Base-by-base conservation (phyloP, 1,284 basidiomycete species). In the Neotropicomus parvogracilis region DNA sequence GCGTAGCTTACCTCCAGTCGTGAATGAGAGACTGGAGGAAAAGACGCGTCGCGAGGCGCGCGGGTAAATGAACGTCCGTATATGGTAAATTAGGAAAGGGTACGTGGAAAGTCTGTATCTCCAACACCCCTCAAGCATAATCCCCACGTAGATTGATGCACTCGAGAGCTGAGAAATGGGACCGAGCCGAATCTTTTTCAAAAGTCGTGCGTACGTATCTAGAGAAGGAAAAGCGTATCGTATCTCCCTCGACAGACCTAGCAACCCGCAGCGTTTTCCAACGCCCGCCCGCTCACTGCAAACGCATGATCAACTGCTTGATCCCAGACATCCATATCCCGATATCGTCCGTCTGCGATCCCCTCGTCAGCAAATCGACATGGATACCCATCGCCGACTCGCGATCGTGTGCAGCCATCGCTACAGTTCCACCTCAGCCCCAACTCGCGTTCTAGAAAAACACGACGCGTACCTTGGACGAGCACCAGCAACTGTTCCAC, bases 261-360 rank as follows among this genome's bases (percentile, higher is more conserved):
- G n/a, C n/a, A n/a, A n/a, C n/a, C n/a, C n/a, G n/a, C n/a, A n/a
- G n/a, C n/a, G n/a, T n/a, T n/a, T n/a, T n/a, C n/a, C n/a, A n/a
- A n/a, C n/a, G n/a, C n/a, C n/a, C n/a, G n/a, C n/a, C 28, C 14
- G 26, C 12, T n/a, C 38, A 10, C 42, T 48, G 81, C 60, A 88
- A 58, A 56, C 78, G 75, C 72, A 81, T 72, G 60, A 89, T 85
- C 58, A 93, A 69, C 67, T 91, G 88, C 69, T 92, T 93, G 48
- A 93, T 71, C 14, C 85, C 89, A 14, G 88, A 83, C 82, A 90
- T 91, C 91, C 89, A 93, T 54, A 90, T 62, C 8, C 82, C 86
- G 65, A 92, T 89, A 58, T 92, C 88, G 44, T 90, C 87, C 28
- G 85, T 85, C 52, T 81, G 76, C 44, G 84, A 84, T 17, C 84